These are phyloP conservation scores for Staphylotrichum tortipilum DNA, from an alignment of 495 filamentous ascomycete genomes.

Conservation along the genomic window DNA sequence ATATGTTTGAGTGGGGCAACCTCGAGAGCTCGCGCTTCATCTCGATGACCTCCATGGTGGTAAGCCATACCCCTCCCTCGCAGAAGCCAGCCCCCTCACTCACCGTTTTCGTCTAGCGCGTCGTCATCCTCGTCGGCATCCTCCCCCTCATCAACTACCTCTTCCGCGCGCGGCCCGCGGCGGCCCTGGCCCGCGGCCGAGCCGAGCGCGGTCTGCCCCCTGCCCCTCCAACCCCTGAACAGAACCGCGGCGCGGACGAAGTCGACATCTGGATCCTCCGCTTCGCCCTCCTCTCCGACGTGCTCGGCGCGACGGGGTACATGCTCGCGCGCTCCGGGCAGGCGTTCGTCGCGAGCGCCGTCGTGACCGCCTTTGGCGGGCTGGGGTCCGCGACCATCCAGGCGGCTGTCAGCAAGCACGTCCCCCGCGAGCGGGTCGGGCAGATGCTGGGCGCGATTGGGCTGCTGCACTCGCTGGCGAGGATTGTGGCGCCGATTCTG, in stretches of 20 bases:
- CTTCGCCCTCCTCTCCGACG: slow-evolving; percentile 66
- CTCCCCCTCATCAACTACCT: slow-evolving; percentile 64
- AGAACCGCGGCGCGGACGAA: slow-evolving; percentile 61
- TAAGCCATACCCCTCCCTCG: too few relatives aligned
- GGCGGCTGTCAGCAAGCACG: slow-evolving; percentile 78
- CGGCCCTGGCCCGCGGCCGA: too few relatives aligned
- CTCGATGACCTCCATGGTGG: slow-evolving; percentile 59
- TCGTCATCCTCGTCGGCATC: slow-evolving; percentile 62
- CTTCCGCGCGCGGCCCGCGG: slow-evolving; percentile 45
- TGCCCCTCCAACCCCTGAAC: slow-evolving; percentile 29
- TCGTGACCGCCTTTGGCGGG: slow-evolving; percentile 67
- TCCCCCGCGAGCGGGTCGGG: slow-evolving; percentile 70
- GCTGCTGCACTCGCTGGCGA: slow-evolving; percentile 71
- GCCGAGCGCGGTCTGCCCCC: too few relatives aligned
- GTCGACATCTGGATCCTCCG: slow-evolving; percentile 75
- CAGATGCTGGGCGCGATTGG: slow-evolving; percentile 81
- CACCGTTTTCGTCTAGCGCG: too few relatives aligned
- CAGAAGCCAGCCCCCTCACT: too few relatives aligned
- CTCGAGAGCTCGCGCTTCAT: slow-evolving; percentile 70
- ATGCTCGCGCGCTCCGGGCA: slow-evolving; percentile 47
- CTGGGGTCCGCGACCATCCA: slow-evolving; percentile 78
- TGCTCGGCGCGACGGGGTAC: slow-evolving; percentile 68
- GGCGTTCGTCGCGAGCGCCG: slow-evolving; percentile 57
- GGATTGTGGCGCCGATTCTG: slow-evolving; percentile 67
- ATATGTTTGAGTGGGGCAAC: slow-evolving; percentile 72